Evolutionary conservation across 2,329 filamentous ascomycete species (phyloP).

Genomic region (Ustulina deusta): DNA sequence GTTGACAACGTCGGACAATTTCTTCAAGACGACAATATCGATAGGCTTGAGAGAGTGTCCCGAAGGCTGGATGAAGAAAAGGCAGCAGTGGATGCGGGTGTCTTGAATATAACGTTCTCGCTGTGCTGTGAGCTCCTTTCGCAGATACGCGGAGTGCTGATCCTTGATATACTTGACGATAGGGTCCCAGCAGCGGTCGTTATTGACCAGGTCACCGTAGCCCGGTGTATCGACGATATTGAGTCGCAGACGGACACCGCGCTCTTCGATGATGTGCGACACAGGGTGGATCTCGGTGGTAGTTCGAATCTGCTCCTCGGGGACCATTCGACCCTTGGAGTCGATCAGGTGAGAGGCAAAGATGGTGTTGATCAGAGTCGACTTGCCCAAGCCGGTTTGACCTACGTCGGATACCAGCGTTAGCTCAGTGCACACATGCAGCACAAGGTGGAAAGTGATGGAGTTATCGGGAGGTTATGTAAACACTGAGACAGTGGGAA

Average conservation of each 20-base stretch:
- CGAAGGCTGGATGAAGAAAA: constrained; percentile 99
- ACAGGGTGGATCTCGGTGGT: constrained; percentile 99
- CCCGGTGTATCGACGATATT: constrained; percentile 99
- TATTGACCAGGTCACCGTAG: constrained; percentile 99
- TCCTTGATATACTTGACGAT: constrained; percentile 99
- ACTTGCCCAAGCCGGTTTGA: constrained; percentile 98
- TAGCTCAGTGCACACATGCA: constrained; percentile 41
- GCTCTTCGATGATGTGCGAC: constrained; percentile 99
- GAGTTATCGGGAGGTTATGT: constrained; percentile 6
- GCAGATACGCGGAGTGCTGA: constrained; percentile 98
- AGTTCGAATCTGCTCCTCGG: constrained; percentile 91
- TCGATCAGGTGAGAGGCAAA: constrained; percentile 99
- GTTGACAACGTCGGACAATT: constrained; percentile 98
- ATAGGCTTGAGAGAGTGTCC: constrained; percentile 99
- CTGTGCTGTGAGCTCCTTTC: constrained; percentile 99
- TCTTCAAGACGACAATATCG: constrained; percentile 99
- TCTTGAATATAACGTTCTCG: constrained; percentile 99
- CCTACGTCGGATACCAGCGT: constrained; percentile 67
- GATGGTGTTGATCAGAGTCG: constrained; percentile 99
- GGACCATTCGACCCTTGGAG: constrained; percentile 93
- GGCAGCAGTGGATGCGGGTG: constrained; percentile 98
- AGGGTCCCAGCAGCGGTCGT: constrained; percentile 99
- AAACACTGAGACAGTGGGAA: constrained; percentile 1
- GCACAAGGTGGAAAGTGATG: constrained; percentile 7
- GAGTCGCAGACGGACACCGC: constrained; percentile 94